Conservation (phyloP, 1,284 basidiomycete species). For the Fomes fomentarius region DNA sequence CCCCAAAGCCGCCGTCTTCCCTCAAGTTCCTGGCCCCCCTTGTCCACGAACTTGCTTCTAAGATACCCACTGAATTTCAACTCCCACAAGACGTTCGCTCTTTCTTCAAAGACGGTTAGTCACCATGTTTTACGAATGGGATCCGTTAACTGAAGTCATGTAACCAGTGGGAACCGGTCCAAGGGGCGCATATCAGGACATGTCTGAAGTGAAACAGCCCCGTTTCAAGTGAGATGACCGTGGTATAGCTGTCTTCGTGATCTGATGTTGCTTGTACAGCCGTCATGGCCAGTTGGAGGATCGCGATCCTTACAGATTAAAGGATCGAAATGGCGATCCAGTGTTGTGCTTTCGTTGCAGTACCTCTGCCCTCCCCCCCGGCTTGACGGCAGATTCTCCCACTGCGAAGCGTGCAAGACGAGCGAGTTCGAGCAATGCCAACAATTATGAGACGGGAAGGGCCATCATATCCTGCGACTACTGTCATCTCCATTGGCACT, state of each 20-base stretch:
- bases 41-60: constrained; percentile 64
- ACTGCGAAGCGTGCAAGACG: constrained; percentile 57
- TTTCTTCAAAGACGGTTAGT: constrained; percentile 85
- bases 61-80: constrained; percentile 83
- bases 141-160: constrained; percentile 17
- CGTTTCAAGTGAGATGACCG: constrained; percentile 68
- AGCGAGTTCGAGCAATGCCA: constrained; percentile 30
- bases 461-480: constrained; percentile 94
- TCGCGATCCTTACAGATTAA: constrained; percentile 86
- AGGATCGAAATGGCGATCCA: constrained; percentile 81
- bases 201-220: constrained; percentile 74
- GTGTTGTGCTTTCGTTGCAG: constrained; percentile 92
- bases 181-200: constrained; percentile 80
- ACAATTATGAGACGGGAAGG: constrained; percentile 56
- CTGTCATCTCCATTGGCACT: constrained; percentile 94
- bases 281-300: constrained; percentile 90
- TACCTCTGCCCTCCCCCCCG: constrained; percentile 69
- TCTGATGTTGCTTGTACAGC: constrained; percentile 46
- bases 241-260: neutral
- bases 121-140: constrained; percentile 8
- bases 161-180: constrained; percentile 69
- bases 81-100: constrained; percentile 87
- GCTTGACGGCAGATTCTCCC: constrained; percentile 50
- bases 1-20: constrained; percentile 60
- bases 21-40: constrained; percentile 63